Evolutionary conservation across 371 early-diverging fungal genomes (phyloP), one percentile per base, ranked within the genome.

Genomic region (Syncephalastrum monosporum): DNA sequence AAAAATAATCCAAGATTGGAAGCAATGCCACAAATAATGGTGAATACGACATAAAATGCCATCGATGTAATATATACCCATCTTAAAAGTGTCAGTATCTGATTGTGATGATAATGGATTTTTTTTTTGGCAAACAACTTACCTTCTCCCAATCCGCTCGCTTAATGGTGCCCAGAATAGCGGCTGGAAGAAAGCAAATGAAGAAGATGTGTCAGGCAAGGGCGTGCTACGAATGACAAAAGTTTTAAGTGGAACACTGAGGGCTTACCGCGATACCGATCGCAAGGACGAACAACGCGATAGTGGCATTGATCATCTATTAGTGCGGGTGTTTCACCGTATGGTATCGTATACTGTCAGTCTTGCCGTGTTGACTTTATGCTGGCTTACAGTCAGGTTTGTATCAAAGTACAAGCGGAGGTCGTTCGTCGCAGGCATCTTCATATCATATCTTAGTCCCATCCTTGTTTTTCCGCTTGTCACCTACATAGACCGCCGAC

Each of bases 71-170:
- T 53, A 47, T 70, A 70, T 10, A 70, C 59, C 67, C 69, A 68
- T 61, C 69, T 68, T 55, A 16, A 50, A n/a, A 53, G 53, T 25
- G 25, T 53, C 15, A 53, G 33, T 12, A 19, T 17, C 27, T 46
- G 14, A 17, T 17, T 54, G 27, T 19, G 10, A 43, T 23, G 42
- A 48, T 42, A 48, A 41, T 6, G 50, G 15, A n/a, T n/a, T n/a
- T 42, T 21, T 38, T 8, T 50, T 50, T n/a, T 21, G 15, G 3
- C 19, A 15, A 23, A 25, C 19, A 38, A 4, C 23, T 49, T 56
- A 63, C 73, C 73, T 64, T 60, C 75, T 47, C 5, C 65, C 75
- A 25, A 74, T 50, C 21, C 69, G 57, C 23, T 74, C 75, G 55
- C 65, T 64, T 8, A 74, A 38, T 2, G 75, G 75, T 19, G 71